Conservation (phyloP, 768 basidiomycete species). For the Lentinus tigrinus region DNA sequence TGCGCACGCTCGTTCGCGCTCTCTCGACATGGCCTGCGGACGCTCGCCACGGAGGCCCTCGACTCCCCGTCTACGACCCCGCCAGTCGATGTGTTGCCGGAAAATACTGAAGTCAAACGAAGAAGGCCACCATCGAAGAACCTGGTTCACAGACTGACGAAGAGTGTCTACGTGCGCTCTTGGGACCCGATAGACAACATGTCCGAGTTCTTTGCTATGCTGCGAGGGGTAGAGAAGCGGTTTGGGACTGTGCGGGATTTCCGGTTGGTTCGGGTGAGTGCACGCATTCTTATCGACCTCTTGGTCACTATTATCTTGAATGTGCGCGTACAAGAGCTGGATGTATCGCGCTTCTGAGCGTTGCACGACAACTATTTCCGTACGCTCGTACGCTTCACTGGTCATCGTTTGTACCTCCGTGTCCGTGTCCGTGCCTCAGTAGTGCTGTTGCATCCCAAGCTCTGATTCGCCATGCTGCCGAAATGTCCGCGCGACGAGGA, state of each 20-base stretch:
- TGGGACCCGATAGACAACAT: constrained; percentile 43
- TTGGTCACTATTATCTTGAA: too few relatives aligned
- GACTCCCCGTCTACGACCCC: neutral
- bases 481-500: too few relatives aligned
- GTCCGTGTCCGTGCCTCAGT: too few relatives aligned
- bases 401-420: too few relatives aligned
- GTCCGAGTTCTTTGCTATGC: constrained; percentile 48
- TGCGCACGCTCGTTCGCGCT: neutral
- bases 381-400: too few relatives aligned
- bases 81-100: neutral
- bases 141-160: neutral
- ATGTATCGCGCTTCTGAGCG: too few relatives aligned
- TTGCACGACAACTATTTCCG: too few relatives aligned
- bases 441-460: too few relatives aligned
- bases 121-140: too few relatives aligned
- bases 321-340: too few relatives aligned
- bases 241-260: constrained; percentile 22
- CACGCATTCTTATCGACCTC: neutral
- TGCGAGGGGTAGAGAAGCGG: constrained; percentile 51
- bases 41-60: constrained; percentile 3
- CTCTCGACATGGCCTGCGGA: neutral
- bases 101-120: too few relatives aligned
- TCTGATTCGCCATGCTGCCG: too few relatives aligned
- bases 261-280: constrained; percentile 23
- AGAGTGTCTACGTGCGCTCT: constrained; percentile 36